Conservation (phyloP, 2,329 filamentous ascomycete species). For the Zopfia rhizophila region DNA sequence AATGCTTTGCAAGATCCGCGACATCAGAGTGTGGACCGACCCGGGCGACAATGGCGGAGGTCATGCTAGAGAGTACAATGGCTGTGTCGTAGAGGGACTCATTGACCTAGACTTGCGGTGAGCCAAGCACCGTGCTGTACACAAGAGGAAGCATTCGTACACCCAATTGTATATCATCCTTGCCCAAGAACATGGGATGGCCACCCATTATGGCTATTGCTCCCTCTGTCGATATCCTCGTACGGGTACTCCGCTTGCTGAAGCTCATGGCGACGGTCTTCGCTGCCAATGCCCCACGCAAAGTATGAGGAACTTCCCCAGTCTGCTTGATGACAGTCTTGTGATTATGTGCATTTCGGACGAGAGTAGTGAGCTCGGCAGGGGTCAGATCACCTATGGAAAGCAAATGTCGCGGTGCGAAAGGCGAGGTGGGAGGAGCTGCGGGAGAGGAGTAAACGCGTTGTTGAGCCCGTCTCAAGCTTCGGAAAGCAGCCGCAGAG, state of each 20-base stretch:
- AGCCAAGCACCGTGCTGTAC: constrained; percentile 15
- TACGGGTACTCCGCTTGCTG: constrained; percentile 93
- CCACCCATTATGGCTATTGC: constrained; percentile 90
- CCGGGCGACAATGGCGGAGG: constrained; percentile 60
- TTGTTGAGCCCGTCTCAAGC: constrained; percentile 41
- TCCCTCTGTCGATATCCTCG: constrained; percentile 91
- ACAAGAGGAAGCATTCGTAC: constrained; percentile 62
- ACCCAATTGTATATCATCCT: constrained; percentile 94
- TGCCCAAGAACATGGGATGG: constrained; percentile 95
- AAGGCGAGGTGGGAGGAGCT: constrained; percentile 62
- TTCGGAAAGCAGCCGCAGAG: constrained; percentile 38
- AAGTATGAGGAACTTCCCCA: constrained; percentile 66
- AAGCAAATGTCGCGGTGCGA: constrained; percentile 84
- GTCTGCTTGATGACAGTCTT: constrained; percentile 77
- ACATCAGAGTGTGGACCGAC: constrained; percentile 64
- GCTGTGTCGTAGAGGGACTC: constrained; percentile 95
- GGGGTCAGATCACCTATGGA: constrained; percentile 88
- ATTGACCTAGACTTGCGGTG: constrained; percentile 70
- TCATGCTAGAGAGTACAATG: constrained; percentile 85
- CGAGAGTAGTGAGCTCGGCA: constrained; percentile 80
- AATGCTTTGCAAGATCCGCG: constrained; percentile 59
- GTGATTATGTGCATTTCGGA: constrained; percentile 81
- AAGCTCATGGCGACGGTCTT: constrained; percentile 96
- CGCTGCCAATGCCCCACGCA: constrained; percentile 73
- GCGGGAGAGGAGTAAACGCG: constrained; percentile 48